Percentiles rank a stretch among this genome's conserved stretches.
phyloP scores from a whole-genome alignment of 495 filamentous ascomycete species.

The Podospora tetraspora region DNA sequence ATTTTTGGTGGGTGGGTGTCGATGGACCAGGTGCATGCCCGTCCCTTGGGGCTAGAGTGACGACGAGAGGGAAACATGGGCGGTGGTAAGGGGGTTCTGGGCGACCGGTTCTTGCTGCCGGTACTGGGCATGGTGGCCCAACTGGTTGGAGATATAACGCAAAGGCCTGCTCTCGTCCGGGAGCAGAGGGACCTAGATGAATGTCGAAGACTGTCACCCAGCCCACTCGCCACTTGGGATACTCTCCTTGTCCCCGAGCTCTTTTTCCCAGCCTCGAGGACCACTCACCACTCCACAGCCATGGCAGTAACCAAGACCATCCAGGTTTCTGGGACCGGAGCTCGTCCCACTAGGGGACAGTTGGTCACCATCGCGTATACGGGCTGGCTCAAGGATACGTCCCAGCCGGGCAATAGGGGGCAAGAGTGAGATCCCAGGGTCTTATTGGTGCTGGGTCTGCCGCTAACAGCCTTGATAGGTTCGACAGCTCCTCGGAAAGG shows the following conservation, averaged over 20 bases:
- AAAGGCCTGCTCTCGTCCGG: not conserved
- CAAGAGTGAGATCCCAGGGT: constrained; percentile 32
- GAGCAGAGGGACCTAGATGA: not conserved
- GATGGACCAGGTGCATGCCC: not conserved
- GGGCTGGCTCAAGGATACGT: constrained; percentile 67
- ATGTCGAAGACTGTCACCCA: not conserved
- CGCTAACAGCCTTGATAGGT: constrained; percentile 29
- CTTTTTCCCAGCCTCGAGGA: not conserved
- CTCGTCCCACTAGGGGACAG: constrained; percentile 57
- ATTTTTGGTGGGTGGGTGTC: not conserved
- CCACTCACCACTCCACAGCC: constrained; percentile 6
- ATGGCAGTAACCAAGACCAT: constrained; percentile 51
- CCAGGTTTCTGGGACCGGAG: constrained; percentile 38
- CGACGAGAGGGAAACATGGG: not conserved
- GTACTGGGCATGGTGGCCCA: not conserved
- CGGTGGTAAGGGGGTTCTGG: not conserved
- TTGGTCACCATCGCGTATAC: constrained; percentile 76
- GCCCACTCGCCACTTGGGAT: not conserved
- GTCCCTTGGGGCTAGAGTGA: not conserved
- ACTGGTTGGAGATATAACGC: not conserved
- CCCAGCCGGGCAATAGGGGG: constrained; percentile 47
- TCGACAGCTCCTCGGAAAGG: constrained; percentile 69
- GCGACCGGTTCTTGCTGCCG: not conserved
- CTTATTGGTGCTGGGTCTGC: not conserved
- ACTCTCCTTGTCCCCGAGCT: not conserved